Evolutionary conservation across 2,329 filamentous ascomycete genomes (phyloP).

Genomic region (Epichloe brachyelytri): DNA sequence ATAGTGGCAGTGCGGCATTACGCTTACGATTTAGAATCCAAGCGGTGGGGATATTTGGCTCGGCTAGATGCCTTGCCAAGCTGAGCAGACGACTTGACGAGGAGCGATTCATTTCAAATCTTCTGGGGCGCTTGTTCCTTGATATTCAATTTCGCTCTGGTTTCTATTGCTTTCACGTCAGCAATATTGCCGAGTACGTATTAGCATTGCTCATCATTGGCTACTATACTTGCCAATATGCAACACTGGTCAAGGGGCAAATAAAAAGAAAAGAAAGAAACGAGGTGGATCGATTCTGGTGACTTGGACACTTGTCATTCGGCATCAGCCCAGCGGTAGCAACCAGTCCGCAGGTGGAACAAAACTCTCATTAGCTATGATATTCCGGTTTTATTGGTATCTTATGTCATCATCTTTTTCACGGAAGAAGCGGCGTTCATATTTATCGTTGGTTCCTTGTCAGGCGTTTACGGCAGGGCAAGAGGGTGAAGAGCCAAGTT

Average conservation of each 20-base stretch:
- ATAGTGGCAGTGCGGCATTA: slow-evolving; percentile 1
- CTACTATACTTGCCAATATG: no score
- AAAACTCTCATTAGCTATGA: neutral
- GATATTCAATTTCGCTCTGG: no score
- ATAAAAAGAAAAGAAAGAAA: no score
- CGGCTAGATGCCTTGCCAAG: neutral
- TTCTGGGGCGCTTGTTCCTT: no score
- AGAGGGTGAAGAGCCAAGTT: slow-evolving; percentile 16
- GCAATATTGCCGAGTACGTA: no score
- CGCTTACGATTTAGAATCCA: neutral
- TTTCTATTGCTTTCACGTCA: no score
- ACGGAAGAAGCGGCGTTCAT: slow-evolving; percentile 12
- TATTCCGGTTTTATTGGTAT: neutral
- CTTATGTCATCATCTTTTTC: neutral
- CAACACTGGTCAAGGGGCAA: no score
- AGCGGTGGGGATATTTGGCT: neutral
- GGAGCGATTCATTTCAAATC: neutral
- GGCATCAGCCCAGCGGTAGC: neutral
- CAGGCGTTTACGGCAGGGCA: slow-evolving; percentile 20
- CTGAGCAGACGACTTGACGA: neutral
- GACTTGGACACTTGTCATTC: neutral
- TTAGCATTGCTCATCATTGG: no score
- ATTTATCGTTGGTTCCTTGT: slow-evolving; percentile 9
- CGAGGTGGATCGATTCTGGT: no score
- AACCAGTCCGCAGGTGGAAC: neutral